phyloP scores from a whole-genome alignment of 2,329 filamentous ascomycete species.

The Ophiostoma angusticollis region DNA sequence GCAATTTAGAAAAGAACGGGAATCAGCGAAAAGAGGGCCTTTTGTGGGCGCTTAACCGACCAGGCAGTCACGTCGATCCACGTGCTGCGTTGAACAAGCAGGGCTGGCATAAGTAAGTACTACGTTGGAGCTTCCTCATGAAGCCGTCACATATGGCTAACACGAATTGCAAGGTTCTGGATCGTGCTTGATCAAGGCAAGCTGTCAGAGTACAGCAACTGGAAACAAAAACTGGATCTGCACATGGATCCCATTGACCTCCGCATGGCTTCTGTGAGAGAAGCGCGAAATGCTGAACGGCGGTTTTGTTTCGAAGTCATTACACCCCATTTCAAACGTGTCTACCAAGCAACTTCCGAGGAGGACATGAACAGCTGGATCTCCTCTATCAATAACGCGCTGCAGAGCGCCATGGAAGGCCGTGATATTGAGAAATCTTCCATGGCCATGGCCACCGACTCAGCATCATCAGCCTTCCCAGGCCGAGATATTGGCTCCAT shows the following conservation, averaged over 20 bases:
- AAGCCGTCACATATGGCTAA: neutral
- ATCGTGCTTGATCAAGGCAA: constrained; percentile 95
- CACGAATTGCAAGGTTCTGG: constrained; percentile 61
- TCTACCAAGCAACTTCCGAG: constrained; percentile 95
- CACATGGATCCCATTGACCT: constrained; percentile 98
- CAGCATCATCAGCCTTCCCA: constrained; percentile 40
- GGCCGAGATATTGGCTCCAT: constrained; percentile 85
- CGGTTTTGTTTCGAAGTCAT: constrained; percentile 98
- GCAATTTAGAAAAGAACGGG: constrained; percentile 42
- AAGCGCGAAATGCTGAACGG: constrained; percentile 86
- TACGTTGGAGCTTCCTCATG: no score
- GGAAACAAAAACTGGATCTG: constrained; percentile 92
- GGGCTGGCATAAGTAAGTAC: constrained; percentile 89
- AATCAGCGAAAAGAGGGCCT: constrained; percentile 84
- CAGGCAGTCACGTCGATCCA: constrained; percentile 88
- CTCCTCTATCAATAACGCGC: constrained; percentile 84
- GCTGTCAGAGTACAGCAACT: constrained; percentile 96
- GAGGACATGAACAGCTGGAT: constrained; percentile 99
- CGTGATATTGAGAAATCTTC: constrained; percentile 46
- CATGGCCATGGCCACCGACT: constrained; percentile 21
- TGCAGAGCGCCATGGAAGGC: constrained; percentile 90
- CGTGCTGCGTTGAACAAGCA: constrained; percentile 82
- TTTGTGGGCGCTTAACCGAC: constrained; percentile 85
- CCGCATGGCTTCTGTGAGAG: constrained; percentile 89
- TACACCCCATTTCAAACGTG: constrained; percentile 86